Evolutionary conservation across 306 rosid species (phyloP).

Genomic region (Vigna radiata): DNA sequence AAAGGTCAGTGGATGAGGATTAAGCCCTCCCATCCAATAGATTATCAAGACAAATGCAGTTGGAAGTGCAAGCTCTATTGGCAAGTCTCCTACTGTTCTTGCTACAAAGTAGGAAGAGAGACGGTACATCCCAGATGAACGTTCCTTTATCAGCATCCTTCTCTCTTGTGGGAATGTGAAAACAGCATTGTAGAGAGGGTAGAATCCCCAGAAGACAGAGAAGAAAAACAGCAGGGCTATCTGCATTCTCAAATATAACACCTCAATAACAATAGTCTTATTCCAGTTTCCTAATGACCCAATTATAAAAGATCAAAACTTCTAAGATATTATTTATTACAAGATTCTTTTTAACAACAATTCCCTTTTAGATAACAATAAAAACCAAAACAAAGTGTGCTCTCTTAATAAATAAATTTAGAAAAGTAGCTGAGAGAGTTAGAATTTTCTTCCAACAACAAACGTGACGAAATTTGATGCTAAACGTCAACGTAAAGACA

Average conservation of each 20-base stretch:
- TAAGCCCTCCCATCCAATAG: constrained; percentile 90
- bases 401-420: constrained; percentile 1
- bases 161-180: constrained; percentile 92
- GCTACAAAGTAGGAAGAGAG: constrained; percentile 85
- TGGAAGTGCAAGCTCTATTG: constrained; percentile 84
- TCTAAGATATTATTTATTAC: background rate
- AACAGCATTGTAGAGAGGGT: constrained; percentile 88
- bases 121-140: constrained; percentile 83
- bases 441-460: background rate
- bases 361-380: background rate
- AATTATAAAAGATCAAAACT: background rate
- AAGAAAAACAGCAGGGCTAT: constrained; percentile 83
- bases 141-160: constrained; percentile 75
- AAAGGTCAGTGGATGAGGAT: constrained; percentile 71
- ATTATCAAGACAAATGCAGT: constrained; percentile 76
- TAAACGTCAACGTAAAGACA: background rate
- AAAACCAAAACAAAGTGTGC: background rate
- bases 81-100: constrained; percentile 79
- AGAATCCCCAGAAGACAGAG: constrained; percentile 96
- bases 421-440: background rate
- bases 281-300: background rate
- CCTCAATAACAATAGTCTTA: background rate
- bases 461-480: background rate
- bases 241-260: constrained; percentile 42
- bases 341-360: background rate